phyloP scores from a whole-genome alignment of 768 basidiomycete species.

The Dacryopinax spathularia region DNA sequence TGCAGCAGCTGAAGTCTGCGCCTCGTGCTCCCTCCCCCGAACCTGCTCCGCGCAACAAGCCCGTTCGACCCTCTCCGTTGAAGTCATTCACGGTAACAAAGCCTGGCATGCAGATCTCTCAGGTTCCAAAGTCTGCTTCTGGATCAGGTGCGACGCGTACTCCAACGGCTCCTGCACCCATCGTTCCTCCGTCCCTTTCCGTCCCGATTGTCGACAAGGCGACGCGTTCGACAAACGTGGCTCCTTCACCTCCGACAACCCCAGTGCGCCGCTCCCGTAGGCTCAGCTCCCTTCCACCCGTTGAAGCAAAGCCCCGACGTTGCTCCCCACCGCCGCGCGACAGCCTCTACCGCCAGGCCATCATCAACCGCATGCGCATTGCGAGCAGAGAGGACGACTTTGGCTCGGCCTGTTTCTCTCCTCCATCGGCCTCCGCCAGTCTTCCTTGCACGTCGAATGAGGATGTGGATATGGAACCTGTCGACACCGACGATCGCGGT shows the following conservation, averaged over 20 bases:
- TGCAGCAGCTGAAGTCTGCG: background rate
- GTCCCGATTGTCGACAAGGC: background rate
- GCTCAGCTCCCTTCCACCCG: background rate
- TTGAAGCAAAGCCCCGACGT: background rate
- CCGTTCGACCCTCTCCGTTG: background rate
- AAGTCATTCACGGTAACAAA: background rate
- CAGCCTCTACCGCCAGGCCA: background rate
- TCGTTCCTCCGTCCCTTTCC: background rate
- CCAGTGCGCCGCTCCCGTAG: background rate
- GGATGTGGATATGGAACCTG: background rate
- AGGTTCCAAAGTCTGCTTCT: background rate
- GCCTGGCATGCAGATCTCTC: background rate
- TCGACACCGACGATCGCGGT: background rate
- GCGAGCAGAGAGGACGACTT: background rate
- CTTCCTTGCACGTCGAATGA: background rate
- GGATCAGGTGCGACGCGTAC: background rate
- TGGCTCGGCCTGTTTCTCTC: background rate
- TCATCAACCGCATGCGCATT: conserved; percentile 1
- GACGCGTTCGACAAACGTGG: background rate
- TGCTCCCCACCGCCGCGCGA: background rate
- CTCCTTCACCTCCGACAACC: background rate
- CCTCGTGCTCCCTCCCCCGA: background rate
- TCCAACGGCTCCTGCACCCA: background rate
- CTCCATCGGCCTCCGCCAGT: background rate
- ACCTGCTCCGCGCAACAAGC: background rate